Evolutionary conservation across 2,329 filamentous ascomycete genomes (phyloP).

Genomic region (Diaporthe australafricana): DNA sequence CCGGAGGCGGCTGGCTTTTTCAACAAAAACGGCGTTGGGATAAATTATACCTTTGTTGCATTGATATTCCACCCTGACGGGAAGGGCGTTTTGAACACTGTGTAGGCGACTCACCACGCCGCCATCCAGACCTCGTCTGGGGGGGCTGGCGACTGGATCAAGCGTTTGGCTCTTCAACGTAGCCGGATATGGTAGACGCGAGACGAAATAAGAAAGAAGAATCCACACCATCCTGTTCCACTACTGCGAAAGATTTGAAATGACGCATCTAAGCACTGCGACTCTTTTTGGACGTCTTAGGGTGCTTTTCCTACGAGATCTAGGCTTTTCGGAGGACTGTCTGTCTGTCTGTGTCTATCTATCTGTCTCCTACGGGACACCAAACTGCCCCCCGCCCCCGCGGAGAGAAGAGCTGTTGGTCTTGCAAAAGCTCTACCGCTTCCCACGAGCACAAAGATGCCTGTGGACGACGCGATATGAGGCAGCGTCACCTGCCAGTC

Average conservation of each 20-base stretch:
- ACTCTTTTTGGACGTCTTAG: no score
- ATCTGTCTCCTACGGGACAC: no score
- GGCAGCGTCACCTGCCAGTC: no score
- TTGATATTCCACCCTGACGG: conserved; percentile 35
- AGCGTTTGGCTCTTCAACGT: conserved; percentile 37
- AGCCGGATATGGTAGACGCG: conserved; percentile 29
- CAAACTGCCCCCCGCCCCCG: no score
- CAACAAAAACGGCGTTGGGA: conserved; percentile 40
- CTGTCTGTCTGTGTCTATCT: no score
- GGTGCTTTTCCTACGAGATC: no score
- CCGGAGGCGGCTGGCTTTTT: conserved; percentile 38
- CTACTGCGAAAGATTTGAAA: background rate
- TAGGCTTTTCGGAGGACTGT: no score
- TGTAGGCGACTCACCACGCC: background rate
- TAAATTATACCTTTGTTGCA: conserved; percentile 37
- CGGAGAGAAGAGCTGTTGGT: no score
- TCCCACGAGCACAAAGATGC: no score
- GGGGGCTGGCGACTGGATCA: background rate
- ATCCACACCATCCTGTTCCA: background rate
- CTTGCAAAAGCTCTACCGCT: no score
- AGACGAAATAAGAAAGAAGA: conserved; percentile 17
- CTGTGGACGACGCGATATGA: no score
- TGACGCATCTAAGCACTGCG: no score
- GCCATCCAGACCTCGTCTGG: background rate
- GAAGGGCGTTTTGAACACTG: conserved; percentile 33